A percentile compares a stretch with the other conserved stretches of the same genome.
phyloP scores from a whole-genome alignment of 352 stramenopile species.

The Pythium periplocum region DNA sequence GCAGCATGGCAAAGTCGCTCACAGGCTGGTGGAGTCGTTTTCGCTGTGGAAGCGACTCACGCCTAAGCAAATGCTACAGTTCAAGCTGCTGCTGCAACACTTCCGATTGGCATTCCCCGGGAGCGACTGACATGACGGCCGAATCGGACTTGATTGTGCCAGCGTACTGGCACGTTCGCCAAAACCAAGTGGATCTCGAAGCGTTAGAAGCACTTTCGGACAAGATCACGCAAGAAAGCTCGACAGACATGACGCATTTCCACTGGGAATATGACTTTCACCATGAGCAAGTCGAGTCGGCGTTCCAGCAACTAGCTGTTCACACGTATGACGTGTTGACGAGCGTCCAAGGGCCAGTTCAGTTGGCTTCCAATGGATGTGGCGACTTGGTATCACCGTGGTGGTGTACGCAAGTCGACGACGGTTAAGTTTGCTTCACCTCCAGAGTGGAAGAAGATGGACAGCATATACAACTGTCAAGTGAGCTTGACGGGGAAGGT shows the following conservation, averaged over 20 bases:
- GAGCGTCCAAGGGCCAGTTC: no score
- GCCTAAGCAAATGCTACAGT: slow-evolving; percentile 6
- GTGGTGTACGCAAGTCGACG: no score
- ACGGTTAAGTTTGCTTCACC: no score
- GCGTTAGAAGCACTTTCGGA: background rate
- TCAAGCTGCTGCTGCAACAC: slow-evolving; percentile 17
- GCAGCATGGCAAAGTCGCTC: no score
- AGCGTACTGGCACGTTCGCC: slow-evolving; percentile 1
- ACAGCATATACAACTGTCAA: no score
- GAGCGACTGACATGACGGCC: background rate
- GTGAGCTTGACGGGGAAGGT: no score
- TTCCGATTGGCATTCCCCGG: slow-evolving; percentile 10
- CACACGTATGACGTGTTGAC: slow-evolving; percentile 4
- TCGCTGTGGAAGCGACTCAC: background rate
- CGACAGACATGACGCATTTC: background rate
- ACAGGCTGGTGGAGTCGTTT: no score
- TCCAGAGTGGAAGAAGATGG: no score
- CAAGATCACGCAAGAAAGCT: background rate
- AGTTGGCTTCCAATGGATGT: no score
- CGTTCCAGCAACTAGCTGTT: slow-evolving; percentile 21
- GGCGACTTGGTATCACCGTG: no score
- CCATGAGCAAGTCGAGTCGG: slow-evolving; percentile 1
- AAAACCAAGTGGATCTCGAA: background rate
- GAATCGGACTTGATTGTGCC: slow-evolving; percentile 11
- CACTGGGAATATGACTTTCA: slow-evolving; percentile 23